Evolutionary conservation across 306 rosid genomes (phyloP).

Genomic region (Luffa aegyptiaca): DNA sequence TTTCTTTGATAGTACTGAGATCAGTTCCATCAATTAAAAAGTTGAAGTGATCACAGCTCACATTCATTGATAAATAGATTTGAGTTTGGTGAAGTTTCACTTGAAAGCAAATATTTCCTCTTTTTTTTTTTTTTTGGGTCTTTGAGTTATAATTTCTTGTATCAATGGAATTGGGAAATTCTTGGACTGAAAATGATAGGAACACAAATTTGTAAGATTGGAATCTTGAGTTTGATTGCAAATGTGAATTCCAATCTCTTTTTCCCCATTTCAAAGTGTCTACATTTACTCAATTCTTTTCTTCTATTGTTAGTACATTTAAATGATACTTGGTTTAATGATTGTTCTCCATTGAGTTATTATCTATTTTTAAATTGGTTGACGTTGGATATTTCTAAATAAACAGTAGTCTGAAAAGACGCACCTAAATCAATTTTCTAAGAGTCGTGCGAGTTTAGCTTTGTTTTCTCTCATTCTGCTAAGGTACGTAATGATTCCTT

Average conservation of each 20-base stretch:
- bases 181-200: not conserved
- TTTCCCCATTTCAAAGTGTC: not conserved
- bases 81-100: slow-evolving; percentile 1
- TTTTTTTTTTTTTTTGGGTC: not conserved
- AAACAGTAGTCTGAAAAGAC: too few relatives aligned
- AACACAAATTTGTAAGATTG: not conserved
- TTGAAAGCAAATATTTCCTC: not conserved
- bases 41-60: slow-evolving; percentile 1
- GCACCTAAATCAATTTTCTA: too few relatives aligned
- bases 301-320: not conserved
- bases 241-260: not conserved
- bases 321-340: too few relatives aligned
- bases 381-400: too few relatives aligned
- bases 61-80: not conserved
- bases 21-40: not conserved
- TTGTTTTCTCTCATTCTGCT: too few relatives aligned
- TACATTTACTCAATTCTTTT: not conserved
- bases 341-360: too few relatives aligned
- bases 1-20: not conserved
- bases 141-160: not conserved
- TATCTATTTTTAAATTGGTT: too few relatives aligned
- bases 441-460: too few relatives aligned
- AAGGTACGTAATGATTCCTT: too few relatives aligned
- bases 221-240: not conserved
- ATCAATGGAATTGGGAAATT: not conserved